Conservation (phyloP, 2,329 filamentous ascomycete genomes). For the Aspergillus proliferans region DNA sequence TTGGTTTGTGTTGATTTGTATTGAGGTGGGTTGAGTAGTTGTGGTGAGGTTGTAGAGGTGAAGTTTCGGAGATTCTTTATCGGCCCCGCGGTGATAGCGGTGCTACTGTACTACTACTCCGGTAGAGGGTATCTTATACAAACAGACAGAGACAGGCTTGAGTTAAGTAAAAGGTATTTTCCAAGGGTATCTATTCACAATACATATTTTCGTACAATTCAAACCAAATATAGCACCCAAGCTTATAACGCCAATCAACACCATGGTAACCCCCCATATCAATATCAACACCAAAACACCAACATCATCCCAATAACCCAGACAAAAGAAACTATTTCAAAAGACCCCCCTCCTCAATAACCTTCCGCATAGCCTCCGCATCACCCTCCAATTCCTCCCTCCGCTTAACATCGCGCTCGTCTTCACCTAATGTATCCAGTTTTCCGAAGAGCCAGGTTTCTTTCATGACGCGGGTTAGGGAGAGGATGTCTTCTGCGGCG, state of each 20-base stretch:
- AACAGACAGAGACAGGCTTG: no score
- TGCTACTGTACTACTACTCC: no score
- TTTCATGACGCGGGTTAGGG: constrained; percentile 56
- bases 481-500: constrained; percentile 56
- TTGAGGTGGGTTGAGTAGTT: constrained; percentile 1
- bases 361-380: constrained; percentile 41
- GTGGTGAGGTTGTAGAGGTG: not conserved
- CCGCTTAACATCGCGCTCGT: constrained; percentile 35
- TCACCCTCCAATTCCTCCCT: constrained; percentile 43
- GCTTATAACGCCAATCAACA: not conserved
- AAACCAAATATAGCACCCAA: no score
- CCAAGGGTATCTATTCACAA: no score
- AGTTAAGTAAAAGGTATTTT: no score
- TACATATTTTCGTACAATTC: no score
- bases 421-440: constrained; percentile 50
- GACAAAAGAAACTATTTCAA: constrained; percentile 9
- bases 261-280: not conserved
- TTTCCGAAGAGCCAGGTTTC: constrained; percentile 63
- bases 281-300: not conserved
- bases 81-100: not conserved
- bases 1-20: not conserved
- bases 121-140: no score
- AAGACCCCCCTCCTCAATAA: constrained; percentile 31
- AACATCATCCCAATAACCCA: constrained; percentile 1
- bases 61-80: no score